Evolutionary conservation across 2,329 filamentous ascomycete species (phyloP).

Genomic region (Arthrobotrys pseudoclavata): DNA sequence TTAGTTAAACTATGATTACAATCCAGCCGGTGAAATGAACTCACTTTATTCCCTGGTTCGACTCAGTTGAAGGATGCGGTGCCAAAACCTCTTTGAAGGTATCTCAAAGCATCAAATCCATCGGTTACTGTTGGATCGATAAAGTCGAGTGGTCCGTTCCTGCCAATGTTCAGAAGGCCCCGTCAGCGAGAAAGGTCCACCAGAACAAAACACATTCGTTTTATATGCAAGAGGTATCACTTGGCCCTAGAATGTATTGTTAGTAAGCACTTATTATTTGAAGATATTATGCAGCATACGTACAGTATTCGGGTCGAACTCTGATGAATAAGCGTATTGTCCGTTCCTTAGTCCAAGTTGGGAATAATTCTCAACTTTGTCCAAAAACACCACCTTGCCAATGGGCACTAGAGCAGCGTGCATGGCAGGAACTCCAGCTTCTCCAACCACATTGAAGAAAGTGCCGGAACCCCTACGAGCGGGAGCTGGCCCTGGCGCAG

Average conservation of each 20-base stretch:
- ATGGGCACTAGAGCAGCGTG: slow-evolving; percentile 74
- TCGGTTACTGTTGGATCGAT: slow-evolving; percentile 73
- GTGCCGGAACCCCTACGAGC: slow-evolving; percentile 63
- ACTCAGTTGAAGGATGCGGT: slow-evolving; percentile 69
- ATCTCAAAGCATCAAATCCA: slow-evolving; percentile 73
- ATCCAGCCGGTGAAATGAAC: not conserved
- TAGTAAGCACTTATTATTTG: not conserved
- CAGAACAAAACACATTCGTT: slow-evolving; percentile 75
- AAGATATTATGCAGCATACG: slow-evolving; percentile 64
- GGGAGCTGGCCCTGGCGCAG: slow-evolving; percentile 67
- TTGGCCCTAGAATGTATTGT: slow-evolving; percentile 38
- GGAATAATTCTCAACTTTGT: slow-evolving; percentile 76
- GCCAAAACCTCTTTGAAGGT: slow-evolving; percentile 69
- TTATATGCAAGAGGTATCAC: slow-evolving; percentile 58
- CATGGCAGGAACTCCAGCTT: slow-evolving; percentile 75
- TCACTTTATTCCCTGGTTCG: slow-evolving; percentile 71
- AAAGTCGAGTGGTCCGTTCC: slow-evolving; percentile 72
- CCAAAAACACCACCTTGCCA: slow-evolving; percentile 73
- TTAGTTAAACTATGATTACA: not conserved
- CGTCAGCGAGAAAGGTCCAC: slow-evolving; percentile 73
- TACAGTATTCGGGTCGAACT: slow-evolving; percentile 72
- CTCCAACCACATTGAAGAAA: slow-evolving; percentile 69
- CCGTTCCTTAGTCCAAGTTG: slow-evolving; percentile 71
- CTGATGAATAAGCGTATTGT: slow-evolving; percentile 73
- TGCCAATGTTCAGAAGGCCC: slow-evolving; percentile 72